Conservation (phyloP, 2,329 filamentous ascomycete genomes). For the Exophiala calicioides region DNA sequence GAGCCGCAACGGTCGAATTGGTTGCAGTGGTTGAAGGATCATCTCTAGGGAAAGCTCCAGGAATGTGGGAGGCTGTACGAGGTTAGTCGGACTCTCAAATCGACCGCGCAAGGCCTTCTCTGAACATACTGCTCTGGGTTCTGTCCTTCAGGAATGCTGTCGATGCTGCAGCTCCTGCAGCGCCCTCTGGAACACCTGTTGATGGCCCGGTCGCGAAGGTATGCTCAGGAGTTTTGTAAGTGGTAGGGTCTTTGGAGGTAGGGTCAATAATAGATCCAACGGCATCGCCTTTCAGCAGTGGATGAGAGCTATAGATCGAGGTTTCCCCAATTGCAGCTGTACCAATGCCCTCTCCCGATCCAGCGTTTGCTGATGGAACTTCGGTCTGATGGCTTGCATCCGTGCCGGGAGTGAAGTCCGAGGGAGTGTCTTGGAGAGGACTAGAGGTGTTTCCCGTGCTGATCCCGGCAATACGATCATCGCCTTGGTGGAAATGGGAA, state of each 20-base stretch:
- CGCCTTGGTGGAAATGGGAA: slow-evolving; percentile 25
- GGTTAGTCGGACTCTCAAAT: background rate
- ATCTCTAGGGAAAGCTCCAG: slow-evolving; percentile 23
- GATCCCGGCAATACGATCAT: slow-evolving; percentile 4
- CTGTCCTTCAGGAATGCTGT: slow-evolving; percentile 20
- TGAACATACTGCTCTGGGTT: slow-evolving; percentile 18
- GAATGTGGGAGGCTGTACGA: slow-evolving; percentile 22
- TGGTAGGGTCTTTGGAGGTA: slow-evolving; percentile 26
- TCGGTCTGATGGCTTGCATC: slow-evolving; percentile 2
- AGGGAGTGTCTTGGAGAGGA: background rate
- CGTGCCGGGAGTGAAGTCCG: slow-evolving; percentile 1
- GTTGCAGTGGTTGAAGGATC: slow-evolving; percentile 1
- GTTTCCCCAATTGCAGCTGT: slow-evolving; percentile 27
- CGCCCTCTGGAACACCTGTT: slow-evolving; percentile 19
- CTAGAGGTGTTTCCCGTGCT: background rate
- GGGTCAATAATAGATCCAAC: slow-evolving; percentile 24
- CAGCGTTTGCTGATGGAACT: background rate
- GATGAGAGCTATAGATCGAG: slow-evolving; percentile 26
- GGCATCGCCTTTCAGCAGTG: slow-evolving; percentile 24
- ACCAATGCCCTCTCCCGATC: slow-evolving; percentile 9
- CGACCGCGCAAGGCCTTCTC: background rate
- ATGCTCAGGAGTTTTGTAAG: slow-evolving; percentile 28
- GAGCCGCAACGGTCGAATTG: slow-evolving; percentile 6
- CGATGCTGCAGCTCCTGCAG: slow-evolving; percentile 19
- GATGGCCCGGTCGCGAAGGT: slow-evolving; percentile 17